Evolutionary conservation across 2,329 filamentous ascomycete species (phyloP).

Genomic region (Fusarium begoniae): DNA sequence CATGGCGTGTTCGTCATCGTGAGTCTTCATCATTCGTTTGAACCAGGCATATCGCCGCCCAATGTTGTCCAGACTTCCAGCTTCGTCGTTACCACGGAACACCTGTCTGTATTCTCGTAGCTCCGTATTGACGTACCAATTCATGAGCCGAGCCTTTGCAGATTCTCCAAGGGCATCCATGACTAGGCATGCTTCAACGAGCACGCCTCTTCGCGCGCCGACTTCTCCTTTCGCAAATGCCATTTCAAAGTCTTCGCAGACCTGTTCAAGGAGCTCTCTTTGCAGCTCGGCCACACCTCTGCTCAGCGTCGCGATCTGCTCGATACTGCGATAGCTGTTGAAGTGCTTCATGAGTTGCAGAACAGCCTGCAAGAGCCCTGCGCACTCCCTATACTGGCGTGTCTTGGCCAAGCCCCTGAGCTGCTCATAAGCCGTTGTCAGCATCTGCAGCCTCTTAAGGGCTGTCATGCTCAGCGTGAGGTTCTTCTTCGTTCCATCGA

Average conservation of each 20-base stretch:
- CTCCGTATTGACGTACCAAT: conserved; percentile 98
- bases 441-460: conserved; percentile 95
- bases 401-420: conserved; percentile 83
- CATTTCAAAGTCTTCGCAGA: conserved; percentile 99
- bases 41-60: conserved; percentile 96
- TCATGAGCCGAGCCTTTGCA: conserved; percentile 82
- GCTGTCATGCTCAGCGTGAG: conserved; percentile 97
- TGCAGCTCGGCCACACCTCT: conserved; percentile 94
- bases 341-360: conserved; percentile 98
- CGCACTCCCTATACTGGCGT: conserved; percentile 93
- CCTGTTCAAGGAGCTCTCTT: conserved; percentile 90
- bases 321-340: conserved; percentile 96
- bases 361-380: conserved; percentile 91
- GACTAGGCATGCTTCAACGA: conserved; percentile 89
- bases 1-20: conserved; percentile 89
- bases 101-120: conserved; percentile 94
- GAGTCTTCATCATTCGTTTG: conserved; percentile 91
- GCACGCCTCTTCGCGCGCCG: conserved; percentile 70
- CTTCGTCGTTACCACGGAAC: conserved; percentile 95
- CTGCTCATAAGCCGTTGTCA: conserved; percentile 99
- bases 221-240: conserved; percentile 92
- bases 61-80: conserved; percentile 95
- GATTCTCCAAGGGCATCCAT: conserved; percentile 94
- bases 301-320: conserved; percentile 94
- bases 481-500: conserved; percentile 97